Evolutionary conservation across 768 basidiomycete genomes (phyloP), one percentile per base, ranked within the genome.

Genomic region (Boletellus ananiceps): DNA sequence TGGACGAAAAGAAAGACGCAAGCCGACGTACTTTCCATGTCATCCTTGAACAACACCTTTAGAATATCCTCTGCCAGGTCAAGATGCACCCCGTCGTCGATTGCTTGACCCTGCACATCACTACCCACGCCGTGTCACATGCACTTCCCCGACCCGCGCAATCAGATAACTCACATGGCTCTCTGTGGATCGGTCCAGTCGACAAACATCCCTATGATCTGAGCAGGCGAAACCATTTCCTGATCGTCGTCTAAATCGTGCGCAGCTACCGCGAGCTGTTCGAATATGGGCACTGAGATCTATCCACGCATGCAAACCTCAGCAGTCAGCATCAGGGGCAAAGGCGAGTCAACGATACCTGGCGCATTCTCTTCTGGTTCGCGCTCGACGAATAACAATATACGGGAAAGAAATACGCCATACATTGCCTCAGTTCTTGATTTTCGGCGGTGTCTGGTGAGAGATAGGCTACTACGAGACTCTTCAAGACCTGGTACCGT

Each of bases 131-230:
- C 19, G 38, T 13, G 35, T 34, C 32, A 46, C 7, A 36, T 4
- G 9, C 15, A 13, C 8, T 46, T 8, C 25, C 23, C 12, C 13
- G 7, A 6, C 19, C 14, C 23, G 34, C 21, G 14, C 31, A 55
- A 39, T 23, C 13, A 11, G 13, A 71, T 69, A 61, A 69, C 73
- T 72, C 60, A 79, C 61, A 80, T 76, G 32, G 79, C 77, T 59
- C 88, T 91, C 60, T 80, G 74, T 0, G 90, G 87, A 62, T 94
- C 86, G 4, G 87, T 89, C 92, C 93, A 95, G 56, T 93, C 91
- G 2, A 86, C 75, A 60, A 94, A 76, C 68, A 93, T 77, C n/a
- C 83, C 70, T 0, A 82, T 84, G 50, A 91, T 82, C 59, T 91
- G 87, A 16, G 80, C 69, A 0, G 86, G 80, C 0, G 79, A 69